A percentile compares a stretch with the other conserved stretches of the same genome.
These are phyloP conservation scores for Podospora pseudoanserina DNA, from an alignment of 495 filamentous ascomycete genomes.

Conservation along the genomic window DNA sequence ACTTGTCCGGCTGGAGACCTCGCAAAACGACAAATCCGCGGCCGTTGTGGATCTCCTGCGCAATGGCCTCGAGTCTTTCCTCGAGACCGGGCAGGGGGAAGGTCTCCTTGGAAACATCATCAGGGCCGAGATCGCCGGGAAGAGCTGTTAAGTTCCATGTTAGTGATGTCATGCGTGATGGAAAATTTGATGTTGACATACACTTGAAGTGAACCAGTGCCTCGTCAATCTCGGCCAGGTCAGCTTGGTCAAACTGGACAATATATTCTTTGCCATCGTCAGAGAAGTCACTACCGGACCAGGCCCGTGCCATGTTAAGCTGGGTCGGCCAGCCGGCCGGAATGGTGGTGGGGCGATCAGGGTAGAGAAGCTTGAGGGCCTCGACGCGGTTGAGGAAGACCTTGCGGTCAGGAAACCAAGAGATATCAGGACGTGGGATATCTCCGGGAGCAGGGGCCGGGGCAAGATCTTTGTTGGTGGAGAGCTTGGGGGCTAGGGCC, in stretches of 20 bases:
- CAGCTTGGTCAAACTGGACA: slow-evolving; percentile 21
- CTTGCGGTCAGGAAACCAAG: slow-evolving; percentile 33
- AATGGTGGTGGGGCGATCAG: slow-evolving; percentile 27
- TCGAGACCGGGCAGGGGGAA: slow-evolving; percentile 27
- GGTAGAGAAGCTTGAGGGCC: slow-evolving; percentile 19
- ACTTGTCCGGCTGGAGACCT: slow-evolving; percentile 30
- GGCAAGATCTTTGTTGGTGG: background rate
- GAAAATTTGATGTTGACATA: background rate
- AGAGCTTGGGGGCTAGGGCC: background rate
- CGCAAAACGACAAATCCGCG: slow-evolving; percentile 28
- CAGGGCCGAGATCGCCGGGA: slow-evolving; percentile 20
- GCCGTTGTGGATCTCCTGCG: slow-evolving; percentile 27
- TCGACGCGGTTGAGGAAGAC: slow-evolving; percentile 30
- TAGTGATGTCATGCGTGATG: background rate
- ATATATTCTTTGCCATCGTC: slow-evolving; percentile 26
- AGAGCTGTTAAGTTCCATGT: slow-evolving; percentile 9
- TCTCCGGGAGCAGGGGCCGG: slow-evolving; percentile 10
- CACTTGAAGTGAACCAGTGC: slow-evolving; percentile 28
- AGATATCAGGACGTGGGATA: slow-evolving; percentile 26
- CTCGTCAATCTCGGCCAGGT: slow-evolving; percentile 28
- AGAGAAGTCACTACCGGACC: slow-evolving; percentile 28
- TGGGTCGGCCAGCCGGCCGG: slow-evolving; percentile 28
- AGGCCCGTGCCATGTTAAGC: slow-evolving; percentile 23
- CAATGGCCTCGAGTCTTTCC: slow-evolving; percentile 15
- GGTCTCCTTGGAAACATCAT: slow-evolving; percentile 23